Conservation (phyloP, 2,329 filamentous ascomycete genomes). For the Talaromyces pinophilus region DNA sequence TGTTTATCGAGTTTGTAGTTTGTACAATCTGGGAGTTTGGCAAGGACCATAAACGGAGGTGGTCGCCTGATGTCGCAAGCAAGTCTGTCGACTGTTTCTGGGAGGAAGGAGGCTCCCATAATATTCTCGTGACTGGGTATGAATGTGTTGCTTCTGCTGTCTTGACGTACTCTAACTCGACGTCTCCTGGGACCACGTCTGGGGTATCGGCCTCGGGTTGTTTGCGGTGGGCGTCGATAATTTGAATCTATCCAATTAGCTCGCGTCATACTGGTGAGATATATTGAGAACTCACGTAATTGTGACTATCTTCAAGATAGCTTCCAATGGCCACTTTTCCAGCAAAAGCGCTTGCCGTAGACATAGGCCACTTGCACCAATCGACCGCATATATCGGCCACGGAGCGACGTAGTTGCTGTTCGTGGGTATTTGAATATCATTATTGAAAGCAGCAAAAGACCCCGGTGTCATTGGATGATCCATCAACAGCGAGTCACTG, state of each 20-base stretch:
- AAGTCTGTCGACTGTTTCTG: slow-evolving; percentile 95
- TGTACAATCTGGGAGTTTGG: slow-evolving; percentile 63
- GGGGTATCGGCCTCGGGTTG: slow-evolving; percentile 69
- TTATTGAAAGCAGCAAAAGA: slow-evolving; percentile 63
- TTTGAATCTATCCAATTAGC: slow-evolving; percentile 73
- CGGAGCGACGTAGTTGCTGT: slow-evolving; percentile 89
- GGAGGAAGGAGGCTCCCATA: slow-evolving; percentile 94
- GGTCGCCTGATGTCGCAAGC: slow-evolving; percentile 90
- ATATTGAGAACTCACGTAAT: slow-evolving; percentile 66
- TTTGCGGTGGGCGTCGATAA: slow-evolving; percentile 80
- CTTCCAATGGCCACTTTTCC: slow-evolving; percentile 95
- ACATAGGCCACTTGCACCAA: slow-evolving; percentile 97
- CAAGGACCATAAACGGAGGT: slow-evolving; percentile 89
- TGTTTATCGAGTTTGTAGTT: slow-evolving; percentile 66
- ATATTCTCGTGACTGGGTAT: slow-evolving; percentile 89
- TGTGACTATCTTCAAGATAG: slow-evolving; percentile 96
- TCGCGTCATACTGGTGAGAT: background rate
- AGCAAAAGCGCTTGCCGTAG: slow-evolving; percentile 65
- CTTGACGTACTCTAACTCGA: slow-evolving; percentile 79
- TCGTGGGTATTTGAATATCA: slow-evolving; percentile 65
- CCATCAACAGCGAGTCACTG: slow-evolving; percentile 76
- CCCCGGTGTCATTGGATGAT: slow-evolving; percentile 63
- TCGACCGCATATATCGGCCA: slow-evolving; percentile 97
- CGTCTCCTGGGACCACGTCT: slow-evolving; percentile 67
- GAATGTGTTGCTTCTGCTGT: slow-evolving; percentile 96